Evolutionary conservation across 1,284 basidiomycete genomes (phyloP).

Genomic region (Boletellus dicymbophilus): DNA sequence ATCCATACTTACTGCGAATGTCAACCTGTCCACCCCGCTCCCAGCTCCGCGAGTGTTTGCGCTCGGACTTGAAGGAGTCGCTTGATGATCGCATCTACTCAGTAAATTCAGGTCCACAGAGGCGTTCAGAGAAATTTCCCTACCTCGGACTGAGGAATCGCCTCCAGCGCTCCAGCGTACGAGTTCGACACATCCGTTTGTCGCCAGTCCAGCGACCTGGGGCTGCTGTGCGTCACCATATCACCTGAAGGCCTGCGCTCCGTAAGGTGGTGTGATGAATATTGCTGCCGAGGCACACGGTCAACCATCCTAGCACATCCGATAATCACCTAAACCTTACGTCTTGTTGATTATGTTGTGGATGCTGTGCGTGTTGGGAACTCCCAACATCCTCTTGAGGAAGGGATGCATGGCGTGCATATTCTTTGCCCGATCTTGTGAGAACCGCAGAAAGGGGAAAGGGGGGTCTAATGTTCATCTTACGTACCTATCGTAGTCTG

Average conservation of each 20-base stretch:
- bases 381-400: slow-evolving; percentile 33
- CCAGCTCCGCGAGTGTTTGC: slow-evolving; percentile 62
- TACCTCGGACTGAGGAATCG: slow-evolving; percentile 54
- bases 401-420: slow-evolving; percentile 32
- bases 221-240: slow-evolving; percentile 37
- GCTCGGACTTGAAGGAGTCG: slow-evolving; percentile 45
- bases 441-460: slow-evolving; percentile 16
- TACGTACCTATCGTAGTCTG: slow-evolving; percentile 40
- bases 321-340: slow-evolving; percentile 29
- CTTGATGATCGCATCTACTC: slow-evolving; percentile 40
- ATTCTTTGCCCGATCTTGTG: slow-evolving; percentile 30
- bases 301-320: slow-evolving; percentile 21
- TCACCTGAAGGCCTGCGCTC: slow-evolving; percentile 35
- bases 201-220: slow-evolving; percentile 55
- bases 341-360: slow-evolving; percentile 34
- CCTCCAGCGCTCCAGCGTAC: slow-evolving; percentile 43
- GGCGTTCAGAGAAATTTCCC: slow-evolving; percentile 20
- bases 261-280: slow-evolving; percentile 34
- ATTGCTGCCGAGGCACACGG: slow-evolving; percentile 22
- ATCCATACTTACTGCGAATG: slow-evolving; percentile 26
- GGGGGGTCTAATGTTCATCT: slow-evolving; percentile 9
- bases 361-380: slow-evolving; percentile 32
- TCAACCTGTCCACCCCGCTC: slow-evolving; percentile 49
- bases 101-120: slow-evolving; percentile 29
- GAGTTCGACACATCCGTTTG: slow-evolving; percentile 47